phyloP scores from a whole-genome alignment of 148 eudicot species.

The Rhododendron vialii region DNA sequence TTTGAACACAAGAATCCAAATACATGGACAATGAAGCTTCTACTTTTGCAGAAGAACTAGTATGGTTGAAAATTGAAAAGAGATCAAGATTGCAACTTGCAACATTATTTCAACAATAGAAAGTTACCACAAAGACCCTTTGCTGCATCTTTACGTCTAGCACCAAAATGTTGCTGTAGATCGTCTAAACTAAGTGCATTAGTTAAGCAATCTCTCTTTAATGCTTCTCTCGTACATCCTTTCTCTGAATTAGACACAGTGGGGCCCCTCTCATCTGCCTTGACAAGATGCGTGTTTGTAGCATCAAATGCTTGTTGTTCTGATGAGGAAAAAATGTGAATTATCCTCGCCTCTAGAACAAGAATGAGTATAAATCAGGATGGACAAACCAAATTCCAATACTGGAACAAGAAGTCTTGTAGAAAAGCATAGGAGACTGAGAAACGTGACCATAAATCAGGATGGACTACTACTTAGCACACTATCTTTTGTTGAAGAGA shows the following conservation, averaged over 20 bases:
- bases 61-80: not conserved
- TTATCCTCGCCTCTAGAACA: not conserved
- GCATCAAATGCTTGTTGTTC: not conserved
- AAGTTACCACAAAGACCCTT: not conserved
- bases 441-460: not conserved
- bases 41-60: not conserved
- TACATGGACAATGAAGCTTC: not conserved
- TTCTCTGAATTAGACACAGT: not conserved
- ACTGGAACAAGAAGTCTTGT: not conserved
- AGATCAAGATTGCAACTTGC: not conserved
- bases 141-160: not conserved
- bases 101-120: not conserved
- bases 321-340: not conserved
- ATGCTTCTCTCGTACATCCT: not conserved
- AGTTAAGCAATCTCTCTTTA: not conserved
- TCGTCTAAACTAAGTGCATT: not conserved
- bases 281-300: not conserved
- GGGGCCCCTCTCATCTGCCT: not conserved
- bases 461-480: not conserved
- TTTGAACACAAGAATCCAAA: not conserved
- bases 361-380: too few relatives aligned
- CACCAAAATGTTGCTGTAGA: not conserved
- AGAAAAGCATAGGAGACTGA: not conserved
- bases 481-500: not conserved
- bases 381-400: not conserved